Base-by-base conservation (phyloP, 2,329 filamentous ascomycete species). In the Scytalidium sp. region DNA sequence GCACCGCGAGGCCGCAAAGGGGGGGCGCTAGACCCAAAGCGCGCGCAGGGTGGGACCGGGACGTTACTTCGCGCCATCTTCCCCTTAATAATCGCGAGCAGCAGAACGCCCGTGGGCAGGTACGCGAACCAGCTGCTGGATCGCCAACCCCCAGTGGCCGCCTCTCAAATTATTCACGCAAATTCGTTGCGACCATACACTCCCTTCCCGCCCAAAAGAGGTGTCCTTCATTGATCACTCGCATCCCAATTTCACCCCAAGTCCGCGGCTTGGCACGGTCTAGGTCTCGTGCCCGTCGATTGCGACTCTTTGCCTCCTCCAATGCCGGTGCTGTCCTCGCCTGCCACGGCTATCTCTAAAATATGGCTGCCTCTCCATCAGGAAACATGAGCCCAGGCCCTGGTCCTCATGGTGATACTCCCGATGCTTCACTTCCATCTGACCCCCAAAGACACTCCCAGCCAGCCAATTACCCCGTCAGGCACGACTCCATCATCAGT, bases 401-500 rank as follows among this genome's bases (percentile, higher is more conserved):
- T 47, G 48, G 48, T 49, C 54, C 50, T 41, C 42, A 52, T 49
- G 55, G 56, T 61, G 63, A 65, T 47, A 64, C 63, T 56, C 52
- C 53, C 51, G 51, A 56, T 54, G 61, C 60, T 58, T 64, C 61
- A 58, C 45, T 42, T 48, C 45, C 61, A 60, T 60, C 58, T 49
- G 55, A 62, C 57, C 52, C 55, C 51, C 46, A 42, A 46, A 13
- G 43, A n/a, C 45, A 32, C 49, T 42, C 48, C 53, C 45, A 36
- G 43, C 45, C 49, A 47, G 47, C 51, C 50, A 45, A 42, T 54
- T 53, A 52, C 21, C 44, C 39, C 41, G 29, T 20, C 50, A 49
- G 27, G 32, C 49, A 6, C 36, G 40, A 45, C 43, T 25, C 50
- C 53, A 51, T 50, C 53, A 53, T 20, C 23, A 29, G 23, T 36